phyloP scores from a whole-genome alignment of 1,284 basidiomycete genomes.

The Wolfiporia cocos region DNA sequence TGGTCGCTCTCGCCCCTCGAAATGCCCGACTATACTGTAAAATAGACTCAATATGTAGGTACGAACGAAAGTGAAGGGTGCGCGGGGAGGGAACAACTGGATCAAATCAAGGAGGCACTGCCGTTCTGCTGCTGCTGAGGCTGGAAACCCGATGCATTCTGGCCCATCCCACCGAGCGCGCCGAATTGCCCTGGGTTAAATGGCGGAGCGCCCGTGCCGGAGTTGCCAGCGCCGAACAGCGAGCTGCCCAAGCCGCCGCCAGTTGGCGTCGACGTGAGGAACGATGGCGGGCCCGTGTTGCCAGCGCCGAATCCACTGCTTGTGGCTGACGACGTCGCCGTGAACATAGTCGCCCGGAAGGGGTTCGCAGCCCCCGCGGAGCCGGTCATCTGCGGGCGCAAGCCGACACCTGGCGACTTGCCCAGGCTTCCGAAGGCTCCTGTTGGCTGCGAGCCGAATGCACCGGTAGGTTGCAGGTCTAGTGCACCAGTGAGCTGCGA shows the following conservation, averaged over 20 bases:
- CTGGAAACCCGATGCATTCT: constrained; percentile 19
- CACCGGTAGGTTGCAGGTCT: constrained; percentile 10
- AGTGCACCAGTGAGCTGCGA: constrained; percentile 8
- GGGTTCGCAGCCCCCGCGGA: constrained; percentile 57
- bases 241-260: constrained; percentile 5
- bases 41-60: too few relatives aligned
- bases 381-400: constrained; percentile 72
- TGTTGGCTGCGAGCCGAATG: constrained; percentile 24
- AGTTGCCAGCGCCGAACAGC: constrained; percentile 13
- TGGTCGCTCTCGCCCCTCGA: too few relatives aligned
- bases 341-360: constrained; percentile 51
- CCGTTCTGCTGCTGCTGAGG: constrained; percentile 30
- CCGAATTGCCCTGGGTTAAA: constrained; percentile 13
- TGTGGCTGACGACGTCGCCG: constrained; percentile 13
- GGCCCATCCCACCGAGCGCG: constrained; percentile 14
- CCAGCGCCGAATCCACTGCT: constrained; percentile 11
- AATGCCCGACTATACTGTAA: too few relatives aligned
- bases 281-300: constrained; percentile 8
- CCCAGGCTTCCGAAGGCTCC: constrained; percentile 16
- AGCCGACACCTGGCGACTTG: constrained; percentile 45
- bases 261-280: constrained; percentile 13
- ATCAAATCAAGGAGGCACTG: constrained; percentile 35
- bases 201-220: constrained; percentile 7
- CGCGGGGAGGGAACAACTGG: too few relatives aligned
- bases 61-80: too few relatives aligned